Evolutionary conservation across 2,329 filamentous ascomycete species (phyloP).

Genomic region (Verticillium klebahnii): DNA sequence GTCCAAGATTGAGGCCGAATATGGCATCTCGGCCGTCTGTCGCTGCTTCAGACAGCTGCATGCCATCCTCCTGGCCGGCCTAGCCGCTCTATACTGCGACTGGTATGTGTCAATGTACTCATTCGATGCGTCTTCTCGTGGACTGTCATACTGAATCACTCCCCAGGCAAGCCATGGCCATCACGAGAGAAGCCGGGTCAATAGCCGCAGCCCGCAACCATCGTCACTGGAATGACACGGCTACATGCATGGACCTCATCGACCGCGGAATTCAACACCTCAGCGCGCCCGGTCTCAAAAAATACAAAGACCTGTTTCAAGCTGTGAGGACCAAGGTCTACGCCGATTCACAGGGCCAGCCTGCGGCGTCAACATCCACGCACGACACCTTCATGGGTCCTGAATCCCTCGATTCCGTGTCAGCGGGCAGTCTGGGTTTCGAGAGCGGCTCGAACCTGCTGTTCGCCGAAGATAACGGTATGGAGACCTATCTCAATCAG

Average conservation of each 20-base stretch:
- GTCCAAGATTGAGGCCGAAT: constrained; percentile 9
- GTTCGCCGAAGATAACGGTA: constrained; percentile 5
- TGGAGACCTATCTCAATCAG: constrained; percentile 13
- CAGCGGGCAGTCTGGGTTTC: neutral
- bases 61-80: constrained; percentile 13
- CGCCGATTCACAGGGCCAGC: constrained; percentile 1
- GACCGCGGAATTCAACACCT: constrained; percentile 6
- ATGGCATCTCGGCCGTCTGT: constrained; percentile 14
- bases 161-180: neutral
- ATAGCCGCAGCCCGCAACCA: neutral
- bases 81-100: constrained; percentile 19
- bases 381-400: neutral
- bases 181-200: constrained; percentile 1
- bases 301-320: constrained; percentile 9
- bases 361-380: neutral
- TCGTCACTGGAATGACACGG: constrained; percentile 9
- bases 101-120: constrained; percentile 10
- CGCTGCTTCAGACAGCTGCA: constrained; percentile 17
- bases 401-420: neutral
- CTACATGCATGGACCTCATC: constrained; percentile 10
- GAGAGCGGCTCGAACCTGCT: constrained; percentile 2
- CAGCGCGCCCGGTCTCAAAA: constrained; percentile 2
- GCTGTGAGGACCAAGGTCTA: constrained; percentile 12
- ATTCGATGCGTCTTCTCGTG: neutral
- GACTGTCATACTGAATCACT: neutral